These are phyloP conservation scores for Pinus tabuliformis DNA, from an alignment of 75 land plant species.

Conservation along the genomic window DNA sequence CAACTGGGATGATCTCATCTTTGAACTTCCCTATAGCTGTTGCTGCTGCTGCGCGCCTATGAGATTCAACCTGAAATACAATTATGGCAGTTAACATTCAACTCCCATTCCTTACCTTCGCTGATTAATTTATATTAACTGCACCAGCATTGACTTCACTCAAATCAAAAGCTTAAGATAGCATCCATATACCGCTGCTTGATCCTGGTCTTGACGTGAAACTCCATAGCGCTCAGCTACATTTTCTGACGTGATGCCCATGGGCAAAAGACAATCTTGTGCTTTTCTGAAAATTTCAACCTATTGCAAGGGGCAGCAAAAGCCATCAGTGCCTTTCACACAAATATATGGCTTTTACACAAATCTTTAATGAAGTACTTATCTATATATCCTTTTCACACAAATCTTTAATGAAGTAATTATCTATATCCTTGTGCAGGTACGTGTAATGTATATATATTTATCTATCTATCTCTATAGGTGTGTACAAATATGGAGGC, in stretches of 20 bases:
- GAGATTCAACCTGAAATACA: conserved; percentile 65
- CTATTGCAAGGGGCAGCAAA: conserved; percentile 17
- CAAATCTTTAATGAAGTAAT: too few species aligned
- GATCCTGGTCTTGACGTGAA: conserved; percentile 82
- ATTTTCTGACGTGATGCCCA: conserved; percentile 98
- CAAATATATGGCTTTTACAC: too few species aligned
- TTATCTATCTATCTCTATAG: too few species aligned
- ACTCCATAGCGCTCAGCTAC: conserved; percentile 88
- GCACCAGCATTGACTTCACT: not conserved
- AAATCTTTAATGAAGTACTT: too few species aligned
- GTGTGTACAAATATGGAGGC: too few species aligned
- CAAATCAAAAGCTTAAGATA: conserved; percentile 4
- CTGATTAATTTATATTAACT: not conserved
- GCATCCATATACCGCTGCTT: conserved; percentile 71
- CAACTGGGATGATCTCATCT: conserved; percentile 92
- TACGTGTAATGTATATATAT: too few species aligned
- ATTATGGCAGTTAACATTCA: not conserved
- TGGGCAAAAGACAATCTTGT: conserved; percentile 91
- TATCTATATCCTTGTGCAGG: too few species aligned
- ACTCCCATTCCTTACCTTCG: not conserved
- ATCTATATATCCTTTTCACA: too few species aligned
- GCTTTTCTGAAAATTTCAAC: conserved; percentile 64
- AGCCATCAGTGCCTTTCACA: not conserved
- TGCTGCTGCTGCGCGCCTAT: conserved; percentile 87
- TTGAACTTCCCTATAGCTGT: conserved; percentile 88